Base-by-base conservation (phyloP, 805 yeast genomes). In the Candida nanaspora region DNA sequence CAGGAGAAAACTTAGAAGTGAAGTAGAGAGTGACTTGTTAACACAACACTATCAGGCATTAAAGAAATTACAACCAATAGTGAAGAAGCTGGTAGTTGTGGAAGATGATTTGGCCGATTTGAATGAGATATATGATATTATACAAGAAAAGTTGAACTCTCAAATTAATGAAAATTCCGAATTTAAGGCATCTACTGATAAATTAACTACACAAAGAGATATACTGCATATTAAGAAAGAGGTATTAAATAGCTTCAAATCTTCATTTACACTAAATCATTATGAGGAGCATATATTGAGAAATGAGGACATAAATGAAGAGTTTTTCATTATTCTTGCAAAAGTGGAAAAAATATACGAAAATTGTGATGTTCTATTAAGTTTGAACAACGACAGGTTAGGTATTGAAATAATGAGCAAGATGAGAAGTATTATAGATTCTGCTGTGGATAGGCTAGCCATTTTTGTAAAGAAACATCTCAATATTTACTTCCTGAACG, bases 281-380 rank as follows among this genome's bases (percentile, higher is more conserved):
- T 74, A 76, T 42, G 97, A 91, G 49, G 80, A 78, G 35, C 82
- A 75, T 50, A 59, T 73, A 6, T 62, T 89, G 31, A 55, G 59
- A 19, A 68, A 70, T 25, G 69, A 67, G 14, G 74, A 66, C 11
- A 64, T 73, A 25, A 64, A 66, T 46, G 49, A 45, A 14, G 66
- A 62, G 16, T 87, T 82, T 54, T 85, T 86, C 49, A 55, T 52
- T 3, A 72, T 77, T 1, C 63, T 89, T 27, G 60, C 65, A 13
- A 80, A 79, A 51, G 82, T 86, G 7, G 78, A 82, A 48, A 52
- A 56, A 29, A 82, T 89, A 23, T 79, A 80, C 53, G 69, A 73
- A 27, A 76, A 80, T 43, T 81, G 95, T 38, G 78, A 84, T 36
- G 72, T 80, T 16, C 63, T 93, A 25, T 68, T 93, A 20, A 76